Base-by-base conservation (phyloP, 805 yeast species). In the Yarrowia phangngaensis region DNA sequence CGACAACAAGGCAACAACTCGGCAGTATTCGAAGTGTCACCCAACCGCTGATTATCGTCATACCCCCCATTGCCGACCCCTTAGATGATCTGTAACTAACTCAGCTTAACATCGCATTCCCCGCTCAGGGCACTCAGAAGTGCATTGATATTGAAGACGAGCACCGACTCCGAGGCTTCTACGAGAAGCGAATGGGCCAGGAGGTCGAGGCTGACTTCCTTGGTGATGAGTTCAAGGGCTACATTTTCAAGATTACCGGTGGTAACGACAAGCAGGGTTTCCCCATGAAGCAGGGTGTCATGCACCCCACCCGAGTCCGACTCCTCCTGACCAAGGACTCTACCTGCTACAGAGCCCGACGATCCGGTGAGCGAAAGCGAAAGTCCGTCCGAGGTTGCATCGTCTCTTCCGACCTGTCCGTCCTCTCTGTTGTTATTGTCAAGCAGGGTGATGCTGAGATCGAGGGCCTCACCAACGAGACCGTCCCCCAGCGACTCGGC, bases 261-360 rank as follows among this genome's bases (percentile, higher is more conserved):
- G 98, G 98, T 83, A 92, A 92, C 84, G 98, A 92, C 80, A 92
- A 92, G 79, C 98, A 92, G 80, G 98, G 98, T 79, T 92, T 92
- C 96, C 97, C 98, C 78, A 92, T 94, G 98, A 92, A 89, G 78
- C 98, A 94, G 78, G 98, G 98, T 84, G 98, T 92, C 61, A 78
- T 92, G 82, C 92, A 87, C 80, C 97, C 98, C 76, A 88, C 94
- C 82, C 94, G 98, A 83, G 97, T 92, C 66, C 88, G 85, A 73
- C 82, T 92, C 67, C 81, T 92, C 71, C 79, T 92, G 70, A 73
- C 95, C 64, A 82, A 87, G 76, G 95, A 90, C 69, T 83, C 78
- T 79, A 86, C 97, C 65, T 90, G 97, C 81, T 92, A 92, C 95
- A 90, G 98, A 82, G 94, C 95, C 74, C 92, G 98, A 82, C 87